Percentiles rank a stretch among this genome's conserved stretches.
Conservation (phyloP, 2,329 filamentous ascomycete species). For the Fusarium armeniacum region DNA sequence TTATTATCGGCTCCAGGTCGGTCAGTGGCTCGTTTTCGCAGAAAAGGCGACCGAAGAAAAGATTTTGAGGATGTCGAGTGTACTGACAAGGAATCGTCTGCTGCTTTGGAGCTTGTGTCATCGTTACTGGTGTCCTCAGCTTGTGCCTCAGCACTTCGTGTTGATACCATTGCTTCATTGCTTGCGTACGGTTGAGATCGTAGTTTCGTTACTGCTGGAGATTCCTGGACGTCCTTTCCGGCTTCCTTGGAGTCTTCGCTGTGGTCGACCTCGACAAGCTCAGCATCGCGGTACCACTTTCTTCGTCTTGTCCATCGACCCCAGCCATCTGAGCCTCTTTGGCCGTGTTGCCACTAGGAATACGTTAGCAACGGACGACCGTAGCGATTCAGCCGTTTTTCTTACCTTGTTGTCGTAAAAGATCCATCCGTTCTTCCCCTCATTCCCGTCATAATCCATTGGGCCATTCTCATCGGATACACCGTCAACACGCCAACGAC, state of each 20-base stretch:
- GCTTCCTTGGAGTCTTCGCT: constrained; percentile 54
- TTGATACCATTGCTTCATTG: constrained; percentile 56
- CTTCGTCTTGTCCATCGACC: constrained; percentile 91
- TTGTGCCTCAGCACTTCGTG: constrained; percentile 40
- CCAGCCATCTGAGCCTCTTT: constrained; percentile 90
- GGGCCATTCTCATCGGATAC: constrained; percentile 65
- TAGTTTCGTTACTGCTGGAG: constrained; percentile 42
- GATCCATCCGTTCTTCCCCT: constrained; percentile 86
- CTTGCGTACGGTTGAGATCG: constrained; percentile 54
- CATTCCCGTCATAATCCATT: constrained; percentile 68
- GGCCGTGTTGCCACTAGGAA: constrained; percentile 87
- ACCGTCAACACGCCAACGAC: constrained; percentile 89
- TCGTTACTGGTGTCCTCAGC: constrained; percentile 49
- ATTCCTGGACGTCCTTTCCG: constrained; percentile 52
- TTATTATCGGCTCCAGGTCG: constrained; percentile 53
- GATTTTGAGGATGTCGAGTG: constrained; percentile 64
- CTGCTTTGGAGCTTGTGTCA: constrained; percentile 50
- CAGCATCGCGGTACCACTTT: constrained; percentile 97
- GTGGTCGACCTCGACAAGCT: constrained; percentile 81
- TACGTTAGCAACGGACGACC: constrained; percentile 9
- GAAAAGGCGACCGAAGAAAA: constrained; percentile 59
- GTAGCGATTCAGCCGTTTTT: fast-evolving
- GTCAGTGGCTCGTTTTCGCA: constrained; percentile 59
- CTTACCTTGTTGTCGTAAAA: constrained; percentile 97
- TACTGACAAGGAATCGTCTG: constrained; percentile 61